These are phyloP conservation scores for Lachancea kluyveri DNA, from an alignment of 805 yeast species.

Conservation along the genomic window DNA sequence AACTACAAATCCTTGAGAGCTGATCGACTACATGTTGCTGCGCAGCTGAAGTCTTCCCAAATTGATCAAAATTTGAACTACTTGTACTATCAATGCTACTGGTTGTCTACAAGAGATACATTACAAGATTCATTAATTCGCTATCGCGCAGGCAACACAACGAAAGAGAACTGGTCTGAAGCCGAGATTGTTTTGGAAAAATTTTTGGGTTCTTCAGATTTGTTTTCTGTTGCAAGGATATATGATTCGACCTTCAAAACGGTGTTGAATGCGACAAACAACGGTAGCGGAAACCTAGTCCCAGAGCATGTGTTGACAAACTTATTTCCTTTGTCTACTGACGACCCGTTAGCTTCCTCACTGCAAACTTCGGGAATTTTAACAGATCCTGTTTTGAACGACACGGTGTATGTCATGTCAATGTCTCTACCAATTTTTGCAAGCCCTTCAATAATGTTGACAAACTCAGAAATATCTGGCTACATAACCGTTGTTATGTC, in stretches of 20 bases:
- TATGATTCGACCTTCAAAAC: slow-evolving; percentile 54
- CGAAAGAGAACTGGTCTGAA: slow-evolving; percentile 40
- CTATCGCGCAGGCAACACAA: slow-evolving; percentile 67
- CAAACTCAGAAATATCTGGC: slow-evolving; percentile 59
- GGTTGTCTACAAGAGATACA: slow-evolving; percentile 56
- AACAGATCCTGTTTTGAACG: slow-evolving; percentile 59
- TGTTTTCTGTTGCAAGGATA: slow-evolving; percentile 56
- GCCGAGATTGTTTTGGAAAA: slow-evolving; percentile 48
- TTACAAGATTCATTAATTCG: slow-evolving; percentile 54
- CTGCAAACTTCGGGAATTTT: slow-evolving; percentile 42
- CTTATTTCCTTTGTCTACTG: slow-evolving; percentile 47
- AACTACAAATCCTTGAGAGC: slow-evolving; percentile 57
- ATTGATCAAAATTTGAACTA: slow-evolving; percentile 59
- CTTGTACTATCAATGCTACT: slow-evolving; percentile 61
- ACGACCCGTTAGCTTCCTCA: slow-evolving; percentile 40
- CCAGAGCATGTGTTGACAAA: slow-evolving; percentile 30
- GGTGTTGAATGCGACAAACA: slow-evolving; percentile 40
- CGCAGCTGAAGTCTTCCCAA: slow-evolving; percentile 77
- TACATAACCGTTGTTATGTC: slow-evolving; percentile 56
- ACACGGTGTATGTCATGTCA: slow-evolving; percentile 51
- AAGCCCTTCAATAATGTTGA: slow-evolving; percentile 60
- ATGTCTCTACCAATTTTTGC: slow-evolving; percentile 72
- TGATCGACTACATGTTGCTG: slow-evolving; percentile 68
- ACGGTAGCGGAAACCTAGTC: slow-evolving; percentile 33
- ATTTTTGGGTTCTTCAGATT: slow-evolving; percentile 56